These are phyloP conservation scores for Psilocybe cubensis DNA, from an alignment of 768 basidiomycete genomes.

Conservation along the genomic window DNA sequence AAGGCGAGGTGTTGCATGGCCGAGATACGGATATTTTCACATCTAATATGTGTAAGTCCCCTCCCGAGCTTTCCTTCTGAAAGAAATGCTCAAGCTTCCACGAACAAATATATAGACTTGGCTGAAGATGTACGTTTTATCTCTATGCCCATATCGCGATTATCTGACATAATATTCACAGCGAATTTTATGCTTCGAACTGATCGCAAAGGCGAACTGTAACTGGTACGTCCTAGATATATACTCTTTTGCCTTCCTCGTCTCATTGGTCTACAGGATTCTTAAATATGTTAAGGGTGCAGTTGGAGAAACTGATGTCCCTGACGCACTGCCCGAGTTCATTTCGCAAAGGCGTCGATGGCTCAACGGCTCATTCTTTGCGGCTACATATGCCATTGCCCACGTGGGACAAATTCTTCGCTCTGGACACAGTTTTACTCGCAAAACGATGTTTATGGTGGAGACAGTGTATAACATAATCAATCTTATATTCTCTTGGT, in stretches of 20 bases:
- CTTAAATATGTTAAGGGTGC: constrained; percentile 96
- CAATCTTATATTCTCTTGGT: constrained; percentile 92
- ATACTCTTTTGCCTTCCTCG: background rate
- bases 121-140: constrained; percentile 80
- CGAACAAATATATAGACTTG: constrained; percentile 55
- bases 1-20: constrained; percentile 88
- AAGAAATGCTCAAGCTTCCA: constrained; percentile 10
- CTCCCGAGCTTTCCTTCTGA: background rate
- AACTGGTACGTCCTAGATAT: constrained; percentile 56
- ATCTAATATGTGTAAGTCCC: constrained; percentile 92
- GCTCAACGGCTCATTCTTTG: constrained; percentile 94
- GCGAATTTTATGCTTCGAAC: constrained; percentile 84
- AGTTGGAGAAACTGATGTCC: constrained; percentile 92
- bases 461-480: constrained; percentile 89
- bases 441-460: constrained; percentile 74
- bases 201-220: constrained; percentile 77
- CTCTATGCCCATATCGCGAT: background rate
- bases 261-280: constrained; percentile 60
- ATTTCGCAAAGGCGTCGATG: constrained; percentile 90
- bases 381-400: constrained; percentile 90
- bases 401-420: constrained; percentile 80
- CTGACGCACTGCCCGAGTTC: constrained; percentile 91
- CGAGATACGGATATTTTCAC: constrained; percentile 91
- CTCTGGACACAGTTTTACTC: constrained; percentile 78
- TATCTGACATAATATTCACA: constrained; percentile 30